Conservation (phyloP, 371 early-diverging fungal genomes). For the Apophysomyces trapeziformis region DNA sequence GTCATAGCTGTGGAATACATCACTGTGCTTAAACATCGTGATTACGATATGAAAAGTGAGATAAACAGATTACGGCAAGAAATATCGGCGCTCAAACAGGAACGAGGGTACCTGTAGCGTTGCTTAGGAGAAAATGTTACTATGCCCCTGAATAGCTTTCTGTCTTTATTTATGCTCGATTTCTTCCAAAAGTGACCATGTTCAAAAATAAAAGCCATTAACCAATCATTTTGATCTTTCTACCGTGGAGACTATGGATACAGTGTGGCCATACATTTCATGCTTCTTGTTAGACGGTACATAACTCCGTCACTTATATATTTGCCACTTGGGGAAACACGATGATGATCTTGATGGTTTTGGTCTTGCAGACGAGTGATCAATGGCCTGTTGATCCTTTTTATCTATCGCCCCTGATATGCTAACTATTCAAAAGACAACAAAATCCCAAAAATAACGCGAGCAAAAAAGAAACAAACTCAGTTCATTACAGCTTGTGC, state of each 20-base stretch:
- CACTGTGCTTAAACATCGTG: slow-evolving; percentile 48
- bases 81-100: slow-evolving; percentile 39
- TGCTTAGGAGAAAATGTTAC: neutral
- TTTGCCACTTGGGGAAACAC: no score
- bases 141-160: neutral
- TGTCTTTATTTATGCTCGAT: slow-evolving; percentile 2
- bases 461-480: neutral
- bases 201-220: neutral
- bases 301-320: no score
- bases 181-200: neutral
- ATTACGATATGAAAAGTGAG: slow-evolving; percentile 56
- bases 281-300: no score
- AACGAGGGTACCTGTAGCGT: slow-evolving; percentile 27
- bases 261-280: neutral
- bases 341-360: no score
- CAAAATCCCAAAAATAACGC: neutral
- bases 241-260: neutral
- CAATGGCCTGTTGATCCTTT: no score
- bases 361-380: no score
- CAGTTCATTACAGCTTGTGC: slow-evolving; percentile 5
- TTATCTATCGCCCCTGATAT: neutral
- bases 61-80: slow-evolving; percentile 46
- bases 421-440: neutral
- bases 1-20: slow-evolving; percentile 58
- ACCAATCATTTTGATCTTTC: neutral